These are phyloP conservation scores for Penicillium cataractarum DNA, from an alignment of 495 filamentous ascomycete genomes.

Conservation along the genomic window DNA sequence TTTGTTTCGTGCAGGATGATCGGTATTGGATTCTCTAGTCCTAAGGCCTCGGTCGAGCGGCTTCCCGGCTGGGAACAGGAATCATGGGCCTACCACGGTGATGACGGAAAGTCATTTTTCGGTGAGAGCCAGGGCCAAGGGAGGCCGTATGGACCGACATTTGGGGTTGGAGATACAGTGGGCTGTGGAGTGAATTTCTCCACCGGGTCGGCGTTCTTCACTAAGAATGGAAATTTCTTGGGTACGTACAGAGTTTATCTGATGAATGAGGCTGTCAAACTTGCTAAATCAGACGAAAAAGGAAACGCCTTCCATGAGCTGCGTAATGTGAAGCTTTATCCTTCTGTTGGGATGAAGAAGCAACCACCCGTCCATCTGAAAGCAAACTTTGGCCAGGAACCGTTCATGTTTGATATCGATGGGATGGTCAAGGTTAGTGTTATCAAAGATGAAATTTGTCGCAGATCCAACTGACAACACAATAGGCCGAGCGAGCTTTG, in stretches of 20 bases:
- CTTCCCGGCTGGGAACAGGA: slow-evolving; percentile 95
- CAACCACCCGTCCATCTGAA: slow-evolving; percentile 74
- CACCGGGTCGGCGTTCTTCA: slow-evolving; percentile 87
- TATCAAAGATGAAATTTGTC: neutral
- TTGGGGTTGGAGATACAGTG: slow-evolving; percentile 75
- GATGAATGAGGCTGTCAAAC: neutral
- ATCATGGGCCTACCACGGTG: slow-evolving; percentile 97
- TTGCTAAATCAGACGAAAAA: slow-evolving; percentile 33
- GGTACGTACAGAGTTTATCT: slow-evolving; percentile 52
- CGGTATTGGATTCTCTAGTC: slow-evolving; percentile 82
- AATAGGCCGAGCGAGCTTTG: slow-evolving; percentile 62
- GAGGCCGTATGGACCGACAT: slow-evolving; percentile 75
- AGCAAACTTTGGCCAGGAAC: slow-evolving; percentile 89
- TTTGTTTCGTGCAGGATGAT: slow-evolving; percentile 64
- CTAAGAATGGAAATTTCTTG: slow-evolving; percentile 83
- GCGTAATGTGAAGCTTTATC: slow-evolving; percentile 71
- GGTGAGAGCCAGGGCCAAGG: slow-evolving; percentile 67
- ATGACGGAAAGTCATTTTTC: slow-evolving; percentile 88
- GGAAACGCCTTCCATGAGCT: slow-evolving; percentile 82
- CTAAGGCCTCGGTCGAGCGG: slow-evolving; percentile 73
- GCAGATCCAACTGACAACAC: slow-evolving; percentile 23
- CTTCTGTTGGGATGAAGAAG: slow-evolving; percentile 92
- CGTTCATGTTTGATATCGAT: slow-evolving; percentile 94
- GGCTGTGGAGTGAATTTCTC: slow-evolving; percentile 95
- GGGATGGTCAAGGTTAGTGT: slow-evolving; percentile 70